Base-by-base conservation (phyloP, 768 basidiomycete species). In the Tulasnella sp. region DNA sequence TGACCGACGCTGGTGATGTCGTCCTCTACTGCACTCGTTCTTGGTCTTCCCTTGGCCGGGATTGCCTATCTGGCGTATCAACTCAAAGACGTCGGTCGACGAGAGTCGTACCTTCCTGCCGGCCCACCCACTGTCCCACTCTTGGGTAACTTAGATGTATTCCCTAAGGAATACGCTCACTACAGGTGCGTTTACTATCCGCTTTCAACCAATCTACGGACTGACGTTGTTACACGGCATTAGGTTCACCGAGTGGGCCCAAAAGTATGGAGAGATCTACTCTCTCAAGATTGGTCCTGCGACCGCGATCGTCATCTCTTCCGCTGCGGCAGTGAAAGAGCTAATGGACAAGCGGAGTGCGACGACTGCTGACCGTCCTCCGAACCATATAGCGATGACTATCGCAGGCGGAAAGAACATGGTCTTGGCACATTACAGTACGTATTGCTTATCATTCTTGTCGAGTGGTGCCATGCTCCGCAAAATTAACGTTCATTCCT, bases 181-280 rank as follows among this genome's bases (percentile, higher is more conserved):
- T 68, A 77, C 71, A 74, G 74, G 69, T 79, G 74, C 67, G 70
- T 71, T 74, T 76, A n/a, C n/a, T n/a, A n/a, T n/a, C 39, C 68
- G 5, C 62, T 64, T 39, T 69, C n/a, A n/a, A n/a, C n/a, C n/a
- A n/a, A 52, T 34, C 72, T 76, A 17, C 52, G 74, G n/a, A 52
- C 75, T 76, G 75, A 52, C 47, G 16, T 26, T 69, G 75, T 67
- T 73, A 12, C 74, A 69, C n/a, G 44, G 35, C 69, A 52, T 73
- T 73, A 80, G 77, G 63, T 76, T 80, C 32, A 77, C 79, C 6
- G 77, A 77, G 73, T 79, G 79, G 79, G 77, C 79, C 0, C 70
- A 74, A 19, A 32, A 67, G 36, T 79, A 79, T 59, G 79, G 79
- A 3, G 79, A 77, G 1, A 74, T 80, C 36, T 77, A 77, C 71